Base-by-base conservation (phyloP, 306 rosid genomes). In the Hylodesmum podocarpum region DNA sequence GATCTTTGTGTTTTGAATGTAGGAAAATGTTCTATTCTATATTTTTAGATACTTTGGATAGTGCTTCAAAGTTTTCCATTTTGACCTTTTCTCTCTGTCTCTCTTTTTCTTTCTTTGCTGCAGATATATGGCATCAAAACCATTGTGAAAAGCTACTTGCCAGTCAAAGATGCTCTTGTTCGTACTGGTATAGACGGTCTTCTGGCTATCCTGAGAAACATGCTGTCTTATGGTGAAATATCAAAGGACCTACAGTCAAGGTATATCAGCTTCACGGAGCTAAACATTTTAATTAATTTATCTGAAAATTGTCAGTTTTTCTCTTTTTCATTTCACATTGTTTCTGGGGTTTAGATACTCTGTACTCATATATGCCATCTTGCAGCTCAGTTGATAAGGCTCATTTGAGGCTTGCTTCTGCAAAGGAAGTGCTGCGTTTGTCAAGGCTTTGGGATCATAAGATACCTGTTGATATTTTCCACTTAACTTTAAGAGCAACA, bases 41-140 rank as follows among this genome's bases (percentile, higher is more conserved):
- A 33, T 46, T 55, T 74, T 59, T 31, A 28, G 54, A 75, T 73
- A 29, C 55, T 46, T 41, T 59, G 74, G 76, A 72, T 58, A 59
- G 61, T 84, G 58, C 66, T 65, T 24, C 58, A 57, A 58, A 19
- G 44, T 54, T 66, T 53, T 25, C 54, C 75, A 54, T 66, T 58
- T 41, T 51, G 75, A 67, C 29, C 29, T 28, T 51, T 62, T 43
- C 18, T 66, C 49, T 72, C 51, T 51, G 1, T 44, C 9, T 37
- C 21, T 72, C 36, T 18, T 16, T 55, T 55, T 46, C 15, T 40
- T 68, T 41, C 14, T 81, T 47, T 39, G 63, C 73, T 77, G 78
- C 85, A 96, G 99, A 91, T 92, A 80, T 96, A 78, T 75, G 98
- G 97, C 75, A 87, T 96, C 19, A 96, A 96, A 87, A 96, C 99